Percentiles rank a stretch among this genome's conserved stretches.
Evolutionary conservation across 73 alveolate species (phyloP).

Genomic region (Halteria grandinella): DNA sequence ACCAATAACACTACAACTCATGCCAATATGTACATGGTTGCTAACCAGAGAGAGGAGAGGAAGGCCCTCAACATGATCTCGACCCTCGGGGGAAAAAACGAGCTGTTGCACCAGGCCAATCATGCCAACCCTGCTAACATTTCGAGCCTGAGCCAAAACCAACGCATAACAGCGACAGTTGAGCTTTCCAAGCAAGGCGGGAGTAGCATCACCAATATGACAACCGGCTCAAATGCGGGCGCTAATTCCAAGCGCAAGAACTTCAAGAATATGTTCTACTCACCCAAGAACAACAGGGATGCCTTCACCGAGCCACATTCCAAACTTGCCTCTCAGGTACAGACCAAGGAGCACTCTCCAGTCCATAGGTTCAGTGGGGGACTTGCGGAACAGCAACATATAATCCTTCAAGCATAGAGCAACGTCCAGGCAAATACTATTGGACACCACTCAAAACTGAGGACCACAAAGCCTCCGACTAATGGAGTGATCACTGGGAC

Average conservation of each 20-base stretch:
- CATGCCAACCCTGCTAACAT: too few relatives aligned
- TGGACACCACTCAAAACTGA: slow-evolving; percentile 34
- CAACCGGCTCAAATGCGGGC: too few relatives aligned
- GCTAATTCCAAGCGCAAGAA: slow-evolving; percentile 34
- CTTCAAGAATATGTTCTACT: slow-evolving; percentile 49
- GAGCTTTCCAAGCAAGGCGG: slow-evolving; percentile 11
- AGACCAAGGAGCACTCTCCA: slow-evolving; percentile 43
- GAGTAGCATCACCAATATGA: too few relatives aligned
- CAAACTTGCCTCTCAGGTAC: slow-evolving; percentile 17
- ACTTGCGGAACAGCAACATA: too few relatives aligned
- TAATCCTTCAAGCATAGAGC: too few relatives aligned
- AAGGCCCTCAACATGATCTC: slow-evolving; percentile 41
- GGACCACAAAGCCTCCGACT: slow-evolving; percentile 47
- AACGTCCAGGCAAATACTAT: not conserved
- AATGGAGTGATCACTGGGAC: too few relatives aligned
- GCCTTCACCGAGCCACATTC: slow-evolving; percentile 50
- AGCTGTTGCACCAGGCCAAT: too few relatives aligned
- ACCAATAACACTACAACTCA: not conserved
- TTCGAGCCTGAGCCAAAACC: too few relatives aligned
- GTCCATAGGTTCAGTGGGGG: too few relatives aligned
- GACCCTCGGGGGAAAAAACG: too few relatives aligned
- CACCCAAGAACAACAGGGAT: slow-evolving; percentile 48
- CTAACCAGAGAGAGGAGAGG: slow-evolving; percentile 40
- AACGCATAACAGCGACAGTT: not conserved
- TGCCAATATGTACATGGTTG: slow-evolving; percentile 8